phyloP scores from a whole-genome alignment of 352 stramenopile species.

The Globisporangium viniferum region DNA sequence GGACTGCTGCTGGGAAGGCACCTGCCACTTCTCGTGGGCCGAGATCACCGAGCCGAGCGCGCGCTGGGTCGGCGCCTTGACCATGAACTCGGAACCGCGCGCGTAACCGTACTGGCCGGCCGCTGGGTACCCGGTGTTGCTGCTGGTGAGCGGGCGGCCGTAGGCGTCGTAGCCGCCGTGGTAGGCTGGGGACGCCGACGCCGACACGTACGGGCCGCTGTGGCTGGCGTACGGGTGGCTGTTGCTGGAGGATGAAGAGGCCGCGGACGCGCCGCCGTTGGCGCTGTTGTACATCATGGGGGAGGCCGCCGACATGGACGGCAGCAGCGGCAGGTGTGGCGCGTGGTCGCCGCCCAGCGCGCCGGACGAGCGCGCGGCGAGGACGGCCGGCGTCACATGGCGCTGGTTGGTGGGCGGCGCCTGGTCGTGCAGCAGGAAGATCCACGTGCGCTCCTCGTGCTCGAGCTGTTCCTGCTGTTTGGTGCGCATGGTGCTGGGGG shows the following conservation, averaged over 20 bases:
- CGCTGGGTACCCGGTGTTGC: slow-evolving; percentile 1
- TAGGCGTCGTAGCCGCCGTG: slow-evolving; percentile 15
- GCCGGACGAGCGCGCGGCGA: slow-evolving; percentile 13
- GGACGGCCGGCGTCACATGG: slow-evolving; percentile 16
- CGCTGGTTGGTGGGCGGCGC: slow-evolving; percentile 10
- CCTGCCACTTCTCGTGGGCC: slow-evolving; percentile 18
- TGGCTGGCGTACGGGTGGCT: neutral
- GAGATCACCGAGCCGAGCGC: slow-evolving; percentile 10
- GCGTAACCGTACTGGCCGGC: slow-evolving; percentile 4
- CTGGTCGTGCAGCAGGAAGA: slow-evolving; percentile 22
- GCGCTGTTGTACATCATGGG: slow-evolving; percentile 1
- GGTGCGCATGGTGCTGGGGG: slow-evolving; percentile 16
- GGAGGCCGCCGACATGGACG: slow-evolving; percentile 9
- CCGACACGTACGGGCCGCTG: slow-evolving; percentile 10
- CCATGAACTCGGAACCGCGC: neutral
- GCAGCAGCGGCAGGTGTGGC: slow-evolving; percentile 10
- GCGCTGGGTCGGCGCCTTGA: slow-evolving; percentile 2
- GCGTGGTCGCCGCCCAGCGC: slow-evolving; percentile 13
- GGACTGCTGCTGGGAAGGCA: neutral
- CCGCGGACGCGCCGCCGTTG: neutral
- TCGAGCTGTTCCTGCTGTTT: slow-evolving; percentile 19
- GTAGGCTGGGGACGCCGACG: neutral
- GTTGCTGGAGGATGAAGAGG: neutral
- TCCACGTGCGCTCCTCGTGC: slow-evolving; percentile 19
- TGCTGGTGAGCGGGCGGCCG: slow-evolving; percentile 6